Evolutionary conservation across 129 eudicot genomes (phyloP).

Genomic region (Pulicaria dysenterica): DNA sequence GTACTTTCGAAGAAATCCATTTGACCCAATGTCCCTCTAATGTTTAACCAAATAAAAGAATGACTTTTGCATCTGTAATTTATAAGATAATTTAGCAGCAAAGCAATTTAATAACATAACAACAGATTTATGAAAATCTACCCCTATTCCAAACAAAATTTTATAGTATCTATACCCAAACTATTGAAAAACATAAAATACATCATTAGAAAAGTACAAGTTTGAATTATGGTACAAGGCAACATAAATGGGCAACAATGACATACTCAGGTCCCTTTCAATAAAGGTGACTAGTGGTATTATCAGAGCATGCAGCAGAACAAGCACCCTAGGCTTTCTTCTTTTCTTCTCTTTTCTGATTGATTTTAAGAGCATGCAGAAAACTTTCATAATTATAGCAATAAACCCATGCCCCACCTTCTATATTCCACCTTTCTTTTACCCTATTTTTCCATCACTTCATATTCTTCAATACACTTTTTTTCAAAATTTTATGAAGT

Average conservation of each 20-base stretch:
- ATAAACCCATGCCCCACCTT: slow-evolving; percentile 33
- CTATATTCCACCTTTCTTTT: slow-evolving; percentile 14
- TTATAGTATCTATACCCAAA: too few species aligned
- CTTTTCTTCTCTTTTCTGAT: slow-evolving; percentile 18
- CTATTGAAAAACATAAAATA: background rate
- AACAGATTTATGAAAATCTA: too few species aligned
- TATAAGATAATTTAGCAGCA: too few species aligned
- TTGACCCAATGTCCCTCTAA: too few species aligned
- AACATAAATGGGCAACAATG: slow-evolving; percentile 18
- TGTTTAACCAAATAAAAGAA: too few species aligned
- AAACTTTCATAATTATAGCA: slow-evolving; percentile 37
- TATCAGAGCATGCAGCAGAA: slow-evolving; percentile 32
- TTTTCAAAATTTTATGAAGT: background rate
- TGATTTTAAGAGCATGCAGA: slow-evolving; percentile 31
- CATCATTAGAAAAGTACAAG: background rate
- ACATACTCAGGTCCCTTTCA: slow-evolving; percentile 39
- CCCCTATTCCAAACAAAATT: too few species aligned
- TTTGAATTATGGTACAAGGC: slow-evolving; percentile 3
- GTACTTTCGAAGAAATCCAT: too few species aligned
- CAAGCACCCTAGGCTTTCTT: background rate
- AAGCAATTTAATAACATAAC: too few species aligned
- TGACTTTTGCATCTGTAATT: too few species aligned
- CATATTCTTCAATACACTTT: too few species aligned
- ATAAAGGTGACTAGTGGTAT: slow-evolving; percentile 30
- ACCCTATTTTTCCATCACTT: slow-evolving; percentile 19